Evolutionary conservation across 2,329 filamentous ascomycete species (phyloP), one percentile per base, ranked within the genome.

Genomic region (Escovopsis weberi): DNA sequence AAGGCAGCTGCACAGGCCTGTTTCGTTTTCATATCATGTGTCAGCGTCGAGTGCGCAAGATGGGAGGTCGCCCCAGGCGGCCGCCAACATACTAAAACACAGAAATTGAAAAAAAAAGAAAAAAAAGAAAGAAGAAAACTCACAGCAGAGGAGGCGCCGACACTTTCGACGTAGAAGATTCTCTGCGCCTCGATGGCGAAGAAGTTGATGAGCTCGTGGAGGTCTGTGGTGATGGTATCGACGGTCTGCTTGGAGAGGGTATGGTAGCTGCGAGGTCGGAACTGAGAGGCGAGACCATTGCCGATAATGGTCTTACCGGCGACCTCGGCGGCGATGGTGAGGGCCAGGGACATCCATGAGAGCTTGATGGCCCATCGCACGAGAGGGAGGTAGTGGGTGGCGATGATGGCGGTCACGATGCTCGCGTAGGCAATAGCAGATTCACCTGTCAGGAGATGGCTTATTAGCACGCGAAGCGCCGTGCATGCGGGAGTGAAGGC

Each of bases 161-260:
- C 59, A 52, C 82, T 83, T 69, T 83, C 80, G 37, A 71, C 78
- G 50, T 78, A 83, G 44, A 82, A 55, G 50, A 83, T 74, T 47
- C 78, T 72, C 66, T 83, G 80, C 40, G 70, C 66, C 65, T 83
- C 80, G 44, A 83, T 80, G 47, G 81, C 68, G 52, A 82, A 78
- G 60, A 83, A 83, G 69, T 83, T 83, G 63, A 79, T 60, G 46
- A 83, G 69, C 61, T 82, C 78, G 54, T 81, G 74, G 35, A 78
- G 64, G 50, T 82, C 79, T 44, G 74, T 75, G 51, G 80, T 72
- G 49, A 78, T 51, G 44, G 62, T 59, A 52, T 82, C 74, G 34
- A 82, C 60, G 6, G 74, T 76, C 51, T 79, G 72, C 50, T 72
- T 70, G 9, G 78, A 71, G 36, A 83, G 60, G 5, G 76, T 80